These are phyloP conservation scores for Chytridium lagenaria DNA, from an alignment of 371 early-diverging fungal species.

Conservation along the genomic window DNA sequence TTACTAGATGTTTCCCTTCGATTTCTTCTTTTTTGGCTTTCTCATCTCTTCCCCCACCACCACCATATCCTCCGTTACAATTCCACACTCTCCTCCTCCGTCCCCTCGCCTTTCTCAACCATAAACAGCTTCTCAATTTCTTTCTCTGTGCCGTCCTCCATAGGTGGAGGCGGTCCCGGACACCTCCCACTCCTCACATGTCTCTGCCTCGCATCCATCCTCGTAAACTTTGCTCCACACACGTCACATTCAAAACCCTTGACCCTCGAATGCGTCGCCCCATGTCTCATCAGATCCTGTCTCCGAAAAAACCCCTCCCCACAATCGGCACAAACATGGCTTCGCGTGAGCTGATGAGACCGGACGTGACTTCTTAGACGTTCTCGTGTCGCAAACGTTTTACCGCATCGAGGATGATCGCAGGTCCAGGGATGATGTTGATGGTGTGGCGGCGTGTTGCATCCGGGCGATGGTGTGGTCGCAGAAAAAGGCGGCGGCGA, in stretches of 20 bases:
- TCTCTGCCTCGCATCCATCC: slow-evolving; percentile 1
- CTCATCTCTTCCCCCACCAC: no score
- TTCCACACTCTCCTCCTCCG: no score
- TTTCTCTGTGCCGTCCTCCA: no score
- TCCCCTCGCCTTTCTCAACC: no score
- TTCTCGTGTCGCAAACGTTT: neutral
- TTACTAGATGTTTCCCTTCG: no score
- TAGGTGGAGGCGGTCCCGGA: no score
- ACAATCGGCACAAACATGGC: neutral
- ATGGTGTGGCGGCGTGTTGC: no score
- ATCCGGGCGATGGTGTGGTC: no score
- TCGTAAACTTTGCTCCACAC: neutral
- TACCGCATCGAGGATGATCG: neutral
- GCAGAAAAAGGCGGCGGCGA: no score
- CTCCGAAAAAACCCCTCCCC: neutral
- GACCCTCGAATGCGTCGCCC: neutral
- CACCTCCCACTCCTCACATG: neutral
- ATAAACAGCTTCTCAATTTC: no score
- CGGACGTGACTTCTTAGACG: neutral
- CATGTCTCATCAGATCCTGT: neutral
- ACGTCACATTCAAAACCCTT: neutral
- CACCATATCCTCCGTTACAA: no score
- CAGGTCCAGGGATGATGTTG: neutral
- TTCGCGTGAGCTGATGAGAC: neutral
- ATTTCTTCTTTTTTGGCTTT: no score